These are phyloP conservation scores for Casuarina glauca DNA, from an alignment of 306 rosid genomes.

Conservation along the genomic window DNA sequence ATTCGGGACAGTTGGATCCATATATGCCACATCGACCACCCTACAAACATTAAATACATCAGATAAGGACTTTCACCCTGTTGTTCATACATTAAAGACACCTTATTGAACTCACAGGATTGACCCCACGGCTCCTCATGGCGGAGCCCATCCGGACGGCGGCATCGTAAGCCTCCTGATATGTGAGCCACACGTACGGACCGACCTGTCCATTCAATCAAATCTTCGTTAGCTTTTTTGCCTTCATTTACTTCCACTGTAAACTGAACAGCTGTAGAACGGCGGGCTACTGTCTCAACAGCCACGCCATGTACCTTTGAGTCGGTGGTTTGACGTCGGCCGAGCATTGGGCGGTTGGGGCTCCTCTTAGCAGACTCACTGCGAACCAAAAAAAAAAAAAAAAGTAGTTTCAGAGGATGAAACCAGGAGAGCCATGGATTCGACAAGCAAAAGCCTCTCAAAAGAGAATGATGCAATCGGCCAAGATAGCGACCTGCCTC, in stretches of 20 bases:
- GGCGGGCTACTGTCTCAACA: too few relatives aligned
- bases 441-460: not conserved
- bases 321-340: conserved; percentile 61
- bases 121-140: conserved; percentile 59
- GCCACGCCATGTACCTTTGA: conserved; percentile 44
- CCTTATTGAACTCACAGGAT: conserved; percentile 56
- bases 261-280: not conserved
- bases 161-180: conserved; percentile 63
- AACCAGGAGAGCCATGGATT: conserved; percentile 16
- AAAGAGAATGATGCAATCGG: conserved; percentile 34
- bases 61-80: not conserved
- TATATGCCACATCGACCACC: conserved; percentile 86
- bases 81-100: too few relatives aligned
- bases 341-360: conserved; percentile 68
- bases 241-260: not conserved
- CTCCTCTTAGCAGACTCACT: conserved; percentile 75
- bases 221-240: not conserved
- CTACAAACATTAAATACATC: conserved; percentile 35
- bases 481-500: conserved; percentile 31
- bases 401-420: conserved; percentile 24
- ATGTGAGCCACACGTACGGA: conserved; percentile 51
- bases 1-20: conserved; percentile 81
- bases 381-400: conserved; percentile 9
- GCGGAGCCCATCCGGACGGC: conserved; percentile 68
- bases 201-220: conserved; percentile 39